Evolutionary conservation across 106 monocot species (phyloP).

Genomic region (Phalaenopsis aphrodite): DNA sequence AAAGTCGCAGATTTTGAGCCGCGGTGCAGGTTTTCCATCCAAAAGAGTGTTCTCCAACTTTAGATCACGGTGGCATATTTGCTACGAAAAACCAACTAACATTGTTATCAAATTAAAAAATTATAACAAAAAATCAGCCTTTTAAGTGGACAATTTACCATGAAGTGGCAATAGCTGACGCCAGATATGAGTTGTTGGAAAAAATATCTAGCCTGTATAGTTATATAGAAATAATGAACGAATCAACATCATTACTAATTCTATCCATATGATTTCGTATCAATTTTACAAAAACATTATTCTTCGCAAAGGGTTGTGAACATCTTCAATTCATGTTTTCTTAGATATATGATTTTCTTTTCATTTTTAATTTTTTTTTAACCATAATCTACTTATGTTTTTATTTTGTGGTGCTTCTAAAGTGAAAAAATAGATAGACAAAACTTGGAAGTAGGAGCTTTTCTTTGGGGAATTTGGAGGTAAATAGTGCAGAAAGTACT

Average conservation of each 20-base stretch:
- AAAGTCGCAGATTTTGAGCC: conserved; percentile 89
- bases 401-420: too few relatives aligned
- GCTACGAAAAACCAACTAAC: conserved; percentile 22
- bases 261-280: too few relatives aligned
- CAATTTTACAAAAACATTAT: too few relatives aligned
- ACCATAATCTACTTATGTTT: too few relatives aligned
- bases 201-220: conserved; percentile 70
- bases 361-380: too few relatives aligned
- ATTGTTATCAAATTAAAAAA: too few relatives aligned
- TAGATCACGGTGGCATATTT: conserved; percentile 88
- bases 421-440: background rate
- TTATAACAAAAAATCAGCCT: background rate
- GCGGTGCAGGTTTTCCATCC: conserved; percentile 78
- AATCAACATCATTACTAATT: too few relatives aligned
- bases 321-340: too few relatives aligned
- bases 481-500: conserved; percentile 13
- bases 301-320: too few relatives aligned
- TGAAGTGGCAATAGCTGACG: conserved; percentile 74
- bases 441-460: background rate
- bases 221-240: background rate
- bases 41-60: conserved; percentile 87
- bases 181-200: conserved; percentile 86
- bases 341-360: too few relatives aligned
- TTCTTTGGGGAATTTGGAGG: background rate
- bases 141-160: conserved; percentile 28